phyloP scores from a whole-genome alignment of 192 early-diverging fungal genomes.

The Gonapodya prolifera region DNA sequence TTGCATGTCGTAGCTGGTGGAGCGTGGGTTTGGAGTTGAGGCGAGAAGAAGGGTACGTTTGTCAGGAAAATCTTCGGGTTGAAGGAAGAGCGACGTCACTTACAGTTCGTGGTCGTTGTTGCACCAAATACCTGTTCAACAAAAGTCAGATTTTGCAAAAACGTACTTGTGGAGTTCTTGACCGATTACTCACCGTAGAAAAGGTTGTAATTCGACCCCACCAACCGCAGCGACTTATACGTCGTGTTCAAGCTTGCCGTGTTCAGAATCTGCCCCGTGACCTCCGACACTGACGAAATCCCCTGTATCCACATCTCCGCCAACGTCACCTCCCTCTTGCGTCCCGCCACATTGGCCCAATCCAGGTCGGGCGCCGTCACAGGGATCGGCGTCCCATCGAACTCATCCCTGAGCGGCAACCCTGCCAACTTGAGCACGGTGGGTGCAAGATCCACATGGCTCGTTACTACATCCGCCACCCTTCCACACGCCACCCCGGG shows the following conservation, averaged over 20 bases:
- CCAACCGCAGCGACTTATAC: constrained; percentile 39
- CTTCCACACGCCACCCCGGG: constrained; percentile 39
- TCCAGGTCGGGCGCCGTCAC: constrained; percentile 21
- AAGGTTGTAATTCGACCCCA: constrained; percentile 22
- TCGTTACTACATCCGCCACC: constrained; percentile 24
- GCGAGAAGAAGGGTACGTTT: background rate
- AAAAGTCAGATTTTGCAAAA: constrained; percentile 23
- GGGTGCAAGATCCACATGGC: constrained; percentile 46
- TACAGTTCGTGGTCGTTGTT: constrained; percentile 43
- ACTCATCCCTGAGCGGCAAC: constrained; percentile 18
- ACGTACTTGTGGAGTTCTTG: background rate
- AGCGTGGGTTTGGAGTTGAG: background rate
- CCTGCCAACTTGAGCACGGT: constrained; percentile 45
- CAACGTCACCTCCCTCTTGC: too few relatives aligned
- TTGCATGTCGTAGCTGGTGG: constrained; percentile 21
- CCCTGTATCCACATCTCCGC: too few relatives aligned
- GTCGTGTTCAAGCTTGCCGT: constrained; percentile 13
- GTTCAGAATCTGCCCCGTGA: constrained; percentile 21
- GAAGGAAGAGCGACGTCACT: too few relatives aligned
- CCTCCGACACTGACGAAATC: constrained; percentile 38
- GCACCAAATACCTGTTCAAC: constrained; percentile 39
- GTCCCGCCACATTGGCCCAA: constrained; percentile 28
- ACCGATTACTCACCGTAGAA: background rate
- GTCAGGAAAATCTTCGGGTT: too few relatives aligned
- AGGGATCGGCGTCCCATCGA: constrained; percentile 46